Evolutionary conservation across 2,329 filamentous ascomycete species (phyloP), one percentile per base, ranked within the genome.

Genomic region (Monilinia fructigena): DNA sequence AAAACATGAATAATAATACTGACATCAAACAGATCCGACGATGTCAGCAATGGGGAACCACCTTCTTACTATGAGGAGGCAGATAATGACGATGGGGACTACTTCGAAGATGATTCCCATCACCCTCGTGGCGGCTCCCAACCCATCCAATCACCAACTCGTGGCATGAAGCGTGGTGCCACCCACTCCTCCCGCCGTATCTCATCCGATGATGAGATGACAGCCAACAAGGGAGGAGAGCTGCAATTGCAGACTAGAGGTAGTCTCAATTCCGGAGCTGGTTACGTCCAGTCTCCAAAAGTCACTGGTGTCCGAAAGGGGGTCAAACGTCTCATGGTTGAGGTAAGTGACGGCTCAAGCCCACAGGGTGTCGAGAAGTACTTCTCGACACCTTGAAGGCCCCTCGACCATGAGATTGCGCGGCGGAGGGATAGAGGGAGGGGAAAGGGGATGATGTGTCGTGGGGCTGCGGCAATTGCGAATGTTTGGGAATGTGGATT

Each of bases 41-140:
- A 40, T 55, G 5, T 54, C 8, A 63, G 47, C 20, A 47, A 63
- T 18, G 31, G 50, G 11, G 47, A 63, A 55, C 47, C 60, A 42
- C 60, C 60, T 16, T 23, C 4, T 6, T 59, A 35, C 28, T 35
- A 48, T 26, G 42, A 48, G 56, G 42, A 50, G 6, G 45, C n/a
- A 5, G n/a, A 23, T 4, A 45, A 50, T 2, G 20, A 50, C 10
- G 45, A 50, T 7, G 45, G 18, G 3, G 28, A 50, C 31, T 60
- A 50, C 58, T 31, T 60, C 35, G 58, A 60, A 20, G 31, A 20
- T 38, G 28, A 45, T n/a, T 42, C 47, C 20, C 47, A 20, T n/a
- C 47, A 12, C 12, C 31, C 31, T 26, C 23, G n/a, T 10, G 23
- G 50, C 50, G 38, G 10, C 23, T 20, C 42, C 11, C 42, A 45